Evolutionary conservation across 116 monocot species (phyloP), one percentile per base, ranked within the genome.

Genomic region (Zostera marina): DNA sequence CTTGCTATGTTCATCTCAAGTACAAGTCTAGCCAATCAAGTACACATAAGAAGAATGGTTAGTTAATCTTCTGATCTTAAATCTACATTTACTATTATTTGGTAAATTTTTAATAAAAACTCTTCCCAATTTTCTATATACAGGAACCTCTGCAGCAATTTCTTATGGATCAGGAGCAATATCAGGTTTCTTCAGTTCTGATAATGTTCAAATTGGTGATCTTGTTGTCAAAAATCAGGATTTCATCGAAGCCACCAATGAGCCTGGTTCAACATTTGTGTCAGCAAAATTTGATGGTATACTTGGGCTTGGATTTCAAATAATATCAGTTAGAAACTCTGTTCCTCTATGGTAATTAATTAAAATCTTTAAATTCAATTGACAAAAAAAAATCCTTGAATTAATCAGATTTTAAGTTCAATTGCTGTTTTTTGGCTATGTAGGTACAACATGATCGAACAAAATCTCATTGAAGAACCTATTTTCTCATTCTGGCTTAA

Each of bases 401-500:
- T 0, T 32, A 39, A 42, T 17, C 17, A 59, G 42, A 15, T 15
- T 52, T 44, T 52, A 32, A 32, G n/a, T n/a, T n/a, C n/a, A n/a
- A n/a, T n/a, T n/a, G n/a, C n/a, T n/a, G n/a, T n/a, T n/a, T 32
- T 32, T 32, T 32, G 32, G 2, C 4, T 32, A 32, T 32, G 39
- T 56, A 83, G 96, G 96, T 88, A 85, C 61, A 89, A 82, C 56
- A 85, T 96, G 80, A 65, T 89, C 42, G 49, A 75, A 8, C 96
- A 96, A 61, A 68, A 72, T 22, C 77, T 96, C 53, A 66, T 89
- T 8, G 72, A 76, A 63, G 82, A 85, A 53, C 72, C 79, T 54
- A 68, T 96, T 56, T 96, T 96, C 69, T 85, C 96, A 11, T 89
- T 96, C 69, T 96, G 96, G 96, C 74, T 96, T 20, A 96, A 96